These are phyloP conservation scores for Termitomyces sp. DNA, from an alignment of 768 basidiomycete genomes.

Conservation along the genomic window DNA sequence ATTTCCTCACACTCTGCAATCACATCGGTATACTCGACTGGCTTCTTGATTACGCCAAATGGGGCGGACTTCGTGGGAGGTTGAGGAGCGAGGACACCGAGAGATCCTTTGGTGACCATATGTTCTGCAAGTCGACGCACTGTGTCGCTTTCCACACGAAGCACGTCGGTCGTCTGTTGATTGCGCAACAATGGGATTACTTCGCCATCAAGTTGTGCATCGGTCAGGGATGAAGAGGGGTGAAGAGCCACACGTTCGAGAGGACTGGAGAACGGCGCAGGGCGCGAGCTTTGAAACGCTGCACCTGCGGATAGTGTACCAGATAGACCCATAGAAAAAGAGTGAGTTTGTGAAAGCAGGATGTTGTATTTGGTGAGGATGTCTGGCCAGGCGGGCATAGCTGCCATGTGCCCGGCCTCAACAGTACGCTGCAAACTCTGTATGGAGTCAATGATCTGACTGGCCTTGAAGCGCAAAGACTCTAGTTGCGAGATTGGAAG, in stretches of 20 bases:
- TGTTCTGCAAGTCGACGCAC: conserved; percentile 66
- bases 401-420: conserved; percentile 46
- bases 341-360: conserved; percentile 77
- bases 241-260: conserved; percentile 68
- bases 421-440: conserved; percentile 57
- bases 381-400: conserved; percentile 84
- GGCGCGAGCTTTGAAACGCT: conserved; percentile 1
- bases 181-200: conserved; percentile 72
- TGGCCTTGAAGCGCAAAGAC: conserved; percentile 69
- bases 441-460: conserved; percentile 77
- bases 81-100: conserved; percentile 37
- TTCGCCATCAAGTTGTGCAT: conserved; percentile 66
- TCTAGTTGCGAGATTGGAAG: conserved; percentile 60
- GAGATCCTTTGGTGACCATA: conserved; percentile 54
- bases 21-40: conserved; percentile 54
- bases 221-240: conserved; percentile 50
- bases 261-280: conserved; percentile 29
- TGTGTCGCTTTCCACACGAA: conserved; percentile 63
- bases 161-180: conserved; percentile 73
- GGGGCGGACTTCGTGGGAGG: conserved; percentile 14
- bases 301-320: conserved; percentile 21
- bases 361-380: conserved; percentile 83
- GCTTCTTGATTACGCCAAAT: conserved; percentile 24
- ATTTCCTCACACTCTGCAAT: conserved; percentile 62
- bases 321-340: conserved; percentile 44